These are phyloP conservation scores for Cornus kousa DNA, from an alignment of 148 eudicot genomes.

Conservation along the genomic window DNA sequence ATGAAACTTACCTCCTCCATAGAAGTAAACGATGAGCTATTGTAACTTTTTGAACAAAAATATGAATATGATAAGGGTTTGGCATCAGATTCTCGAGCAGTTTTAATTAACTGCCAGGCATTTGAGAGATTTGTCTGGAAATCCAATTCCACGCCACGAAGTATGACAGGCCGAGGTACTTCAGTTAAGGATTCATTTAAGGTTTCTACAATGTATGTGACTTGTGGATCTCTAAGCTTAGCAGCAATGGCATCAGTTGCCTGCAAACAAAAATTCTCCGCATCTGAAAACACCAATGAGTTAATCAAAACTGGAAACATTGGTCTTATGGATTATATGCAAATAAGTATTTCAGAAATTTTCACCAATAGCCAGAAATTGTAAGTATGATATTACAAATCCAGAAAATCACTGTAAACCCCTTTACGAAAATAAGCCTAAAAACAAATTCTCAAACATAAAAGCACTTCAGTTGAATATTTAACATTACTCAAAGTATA, in stretches of 20 bases:
- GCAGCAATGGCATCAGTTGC: slow-evolving; percentile 53
- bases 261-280: slow-evolving; percentile 37
- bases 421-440: not conserved
- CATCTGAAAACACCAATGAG: slow-evolving; percentile 41
- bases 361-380: not conserved
- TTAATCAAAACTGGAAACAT: not conserved
- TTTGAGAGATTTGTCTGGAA: slow-evolving; percentile 34
- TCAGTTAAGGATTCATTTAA: slow-evolving; percentile 32
- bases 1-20: slow-evolving; percentile 58
- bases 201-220: slow-evolving; percentile 54
- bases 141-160: slow-evolving; percentile 63
- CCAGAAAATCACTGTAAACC: not conserved
- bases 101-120: slow-evolving; percentile 26
- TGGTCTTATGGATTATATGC: not conserved
- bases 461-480: not conserved
- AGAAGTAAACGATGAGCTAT: slow-evolving; percentile 26
- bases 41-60: slow-evolving; percentile 51
- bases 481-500: not conserved
- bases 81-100: slow-evolving; percentile 25
- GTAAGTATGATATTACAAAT: not conserved
- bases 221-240: slow-evolving; percentile 61
- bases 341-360: not conserved
- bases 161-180: slow-evolving; percentile 44
- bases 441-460: not conserved
- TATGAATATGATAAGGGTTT: slow-evolving; percentile 45